Evolutionary conservation across 1,284 basidiomycete species (phyloP), one percentile per base, ranked within the genome.

Genomic region (Leccinum cinnamomeum): DNA sequence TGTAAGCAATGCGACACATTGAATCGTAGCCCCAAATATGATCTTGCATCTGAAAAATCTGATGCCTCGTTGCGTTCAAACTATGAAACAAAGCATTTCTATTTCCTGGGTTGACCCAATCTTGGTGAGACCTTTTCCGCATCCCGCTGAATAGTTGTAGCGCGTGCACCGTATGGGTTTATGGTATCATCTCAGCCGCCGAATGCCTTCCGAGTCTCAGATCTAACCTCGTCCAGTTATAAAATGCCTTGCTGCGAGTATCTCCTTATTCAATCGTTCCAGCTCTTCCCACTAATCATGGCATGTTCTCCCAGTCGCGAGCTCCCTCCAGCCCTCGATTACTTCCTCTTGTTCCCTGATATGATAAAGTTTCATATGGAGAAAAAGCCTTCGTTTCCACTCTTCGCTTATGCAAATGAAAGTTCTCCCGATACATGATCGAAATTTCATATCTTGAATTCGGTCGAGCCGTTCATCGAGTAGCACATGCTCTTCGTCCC

Each of bases 391-490:
- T 53, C 57, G 11, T 57, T 66, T 14, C 72, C 76, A 1, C 35
- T 62, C 1, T 77, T 64, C 25, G 46, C 61, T 6, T 75, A 66
- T 39, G 1, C 60, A 7, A 59, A 66, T 6, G 71, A 74, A 18
- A 37, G 7, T 11, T 18, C 14, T 14, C 57, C 70, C 0, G 39
- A 53, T 20, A 46, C 39, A 0, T 62, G 12, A 66, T 64, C 10
- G 64, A 72, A 37, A 68, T 75, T 3, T 63, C 73, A 11, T 68
- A 66, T 37, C 67, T 73, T 25, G 76, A 75, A 41, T 75, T 76
- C 33, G 73, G 71, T 60, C 65, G 75, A 11, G 76, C 78, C 1
- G 66, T 71, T 37, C 77, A 79, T 57, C 67, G 77, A 12, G 44
- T 65, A 5, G 75, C 74, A 0, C 74, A 76, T 41, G 62, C 51